These are phyloP conservation scores for Chaetomiaceae sp. DNA, from an alignment of 2,329 filamentous ascomycete species.

Conservation along the genomic window DNA sequence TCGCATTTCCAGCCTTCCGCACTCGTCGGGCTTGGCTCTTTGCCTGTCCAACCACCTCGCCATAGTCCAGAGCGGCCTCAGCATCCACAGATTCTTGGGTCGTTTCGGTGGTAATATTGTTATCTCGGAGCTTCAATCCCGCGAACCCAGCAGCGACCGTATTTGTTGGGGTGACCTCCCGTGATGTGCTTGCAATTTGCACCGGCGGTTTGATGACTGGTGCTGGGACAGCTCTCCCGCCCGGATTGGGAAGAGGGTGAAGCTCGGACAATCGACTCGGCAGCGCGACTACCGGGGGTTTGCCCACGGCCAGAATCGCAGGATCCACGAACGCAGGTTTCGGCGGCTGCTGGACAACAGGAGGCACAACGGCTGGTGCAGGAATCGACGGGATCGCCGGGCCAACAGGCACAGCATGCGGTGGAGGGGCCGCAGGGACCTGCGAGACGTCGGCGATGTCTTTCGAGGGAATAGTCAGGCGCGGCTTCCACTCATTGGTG, in stretches of 20 bases:
- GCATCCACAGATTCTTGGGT: slow-evolving; percentile 18
- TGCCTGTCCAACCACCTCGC: slow-evolving; percentile 23
- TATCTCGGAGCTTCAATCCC: slow-evolving; percentile 21
- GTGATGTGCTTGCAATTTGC: slow-evolving; percentile 9
- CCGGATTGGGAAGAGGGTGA: slow-evolving; percentile 26
- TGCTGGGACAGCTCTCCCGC: slow-evolving; percentile 30
- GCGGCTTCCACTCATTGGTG: slow-evolving; percentile 35
- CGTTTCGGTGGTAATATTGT: slow-evolving; percentile 6
- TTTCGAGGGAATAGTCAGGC: slow-evolving; percentile 40
- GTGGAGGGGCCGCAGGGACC: slow-evolving; percentile 14
- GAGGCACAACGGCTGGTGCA: slow-evolving; percentile 4
- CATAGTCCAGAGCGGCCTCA: slow-evolving; percentile 20
- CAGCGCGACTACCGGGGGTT: slow-evolving; percentile 30
- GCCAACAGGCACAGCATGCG: slow-evolving; percentile 23
- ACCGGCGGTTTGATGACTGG: slow-evolving; percentile 18
- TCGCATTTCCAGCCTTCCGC: slow-evolving; percentile 29
- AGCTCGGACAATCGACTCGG: slow-evolving; percentile 16
- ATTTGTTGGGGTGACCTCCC: slow-evolving; percentile 19
- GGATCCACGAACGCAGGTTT: slow-evolving; percentile 63
- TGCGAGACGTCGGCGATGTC: slow-evolving; percentile 43
- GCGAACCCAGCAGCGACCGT: slow-evolving; percentile 21
- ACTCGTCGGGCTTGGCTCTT: slow-evolving; percentile 29
- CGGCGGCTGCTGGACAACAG: slow-evolving; percentile 4
- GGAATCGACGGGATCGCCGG: slow-evolving; percentile 4
- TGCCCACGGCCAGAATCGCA: slow-evolving; percentile 67